A percentile compares a stretch with the other conserved stretches of the same genome.
Evolutionary conservation across 306 rosid species (phyloP).

Genomic region (Cicer judaicum): DNA sequence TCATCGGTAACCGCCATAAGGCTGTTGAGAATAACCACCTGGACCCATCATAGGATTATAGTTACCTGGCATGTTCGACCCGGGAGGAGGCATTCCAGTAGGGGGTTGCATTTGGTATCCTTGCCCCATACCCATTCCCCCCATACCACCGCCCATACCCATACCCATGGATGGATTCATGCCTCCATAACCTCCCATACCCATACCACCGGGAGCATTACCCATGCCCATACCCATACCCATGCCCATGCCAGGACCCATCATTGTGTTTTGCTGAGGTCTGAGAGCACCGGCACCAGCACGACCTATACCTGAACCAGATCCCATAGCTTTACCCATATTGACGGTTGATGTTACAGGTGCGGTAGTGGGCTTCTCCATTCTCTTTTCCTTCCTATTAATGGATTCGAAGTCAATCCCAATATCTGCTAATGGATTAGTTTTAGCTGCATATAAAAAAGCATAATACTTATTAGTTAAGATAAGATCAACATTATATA

Average conservation of each 20-base stretch:
- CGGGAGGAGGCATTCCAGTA: constrained; percentile 62
- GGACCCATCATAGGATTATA: constrained; percentile 84
- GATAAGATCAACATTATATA: constrained; percentile 16
- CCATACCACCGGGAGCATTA: constrained; percentile 10
- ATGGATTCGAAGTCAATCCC: constrained; percentile 95
- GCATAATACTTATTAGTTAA: constrained; percentile 35
- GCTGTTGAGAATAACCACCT: constrained; percentile 78
- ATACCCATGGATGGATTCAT: constrained; percentile 58
- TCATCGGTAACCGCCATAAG: constrained; percentile 84
- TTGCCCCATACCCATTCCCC: constrained; percentile 81
- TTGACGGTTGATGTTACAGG: constrained; percentile 69
- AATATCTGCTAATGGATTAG: constrained; percentile 82
- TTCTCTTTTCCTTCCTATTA: constrained; percentile 92
- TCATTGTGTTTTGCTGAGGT: constrained; percentile 59
- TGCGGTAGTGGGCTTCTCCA: constrained; percentile 80
- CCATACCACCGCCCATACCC: constrained; percentile 59
- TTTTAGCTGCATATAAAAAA: constrained; percentile 74
- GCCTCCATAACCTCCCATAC: constrained; percentile 54
- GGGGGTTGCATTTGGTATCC: constrained; percentile 79
- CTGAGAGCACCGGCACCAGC: constrained; percentile 76
- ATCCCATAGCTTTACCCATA: constrained; percentile 99
- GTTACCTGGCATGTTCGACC: constrained; percentile 64
- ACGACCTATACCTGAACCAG: constrained; percentile 94
- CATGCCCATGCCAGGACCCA: constrained; percentile 65
- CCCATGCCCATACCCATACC: constrained; percentile 48